phyloP scores from a whole-genome alignment of 2,329 filamentous ascomycete species.

The Sporothrix brasiliensis region DNA sequence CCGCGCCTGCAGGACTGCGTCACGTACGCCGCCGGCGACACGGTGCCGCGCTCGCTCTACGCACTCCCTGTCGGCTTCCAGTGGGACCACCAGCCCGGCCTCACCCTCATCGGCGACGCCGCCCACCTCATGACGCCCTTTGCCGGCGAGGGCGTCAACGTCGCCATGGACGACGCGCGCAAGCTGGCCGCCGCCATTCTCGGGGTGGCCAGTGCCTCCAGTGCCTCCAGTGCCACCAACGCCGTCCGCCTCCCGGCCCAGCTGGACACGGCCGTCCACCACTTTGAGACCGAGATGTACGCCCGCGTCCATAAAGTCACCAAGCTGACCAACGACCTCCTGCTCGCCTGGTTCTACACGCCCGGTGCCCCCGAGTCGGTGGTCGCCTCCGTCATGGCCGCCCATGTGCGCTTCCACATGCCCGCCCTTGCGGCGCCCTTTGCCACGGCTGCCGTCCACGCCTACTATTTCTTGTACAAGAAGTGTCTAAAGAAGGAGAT shows the following conservation, averaged over 20 bases:
- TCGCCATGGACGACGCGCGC: slow-evolving; percentile 58
- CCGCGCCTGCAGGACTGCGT: slow-evolving; percentile 49
- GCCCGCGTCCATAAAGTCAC: slow-evolving; percentile 42
- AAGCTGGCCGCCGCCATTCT: slow-evolving; percentile 52
- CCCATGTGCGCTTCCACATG: slow-evolving; percentile 38
- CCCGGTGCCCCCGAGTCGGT: slow-evolving; percentile 49
- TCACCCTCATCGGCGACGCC: slow-evolving; percentile 62
- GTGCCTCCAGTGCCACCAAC: no score
- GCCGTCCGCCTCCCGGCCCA: background rate
- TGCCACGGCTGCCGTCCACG: slow-evolving; percentile 22
- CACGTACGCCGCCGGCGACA: slow-evolving; percentile 46
- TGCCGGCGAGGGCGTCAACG: slow-evolving; percentile 63
- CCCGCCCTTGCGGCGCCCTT: slow-evolving; percentile 23
- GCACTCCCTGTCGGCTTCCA: slow-evolving; percentile 54
- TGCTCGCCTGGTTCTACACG: slow-evolving; percentile 53
- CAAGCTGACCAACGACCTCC: slow-evolving; percentile 41
- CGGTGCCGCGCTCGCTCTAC: slow-evolving; percentile 52
- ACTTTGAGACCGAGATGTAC: slow-evolving; percentile 48
- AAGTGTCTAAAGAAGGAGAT: slow-evolving; percentile 27
- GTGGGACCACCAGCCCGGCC: slow-evolving; percentile 53
- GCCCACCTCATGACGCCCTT: slow-evolving; percentile 63
- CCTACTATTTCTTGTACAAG: slow-evolving; percentile 28
- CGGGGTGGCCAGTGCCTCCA: slow-evolving; percentile 30
- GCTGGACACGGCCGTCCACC: slow-evolving; percentile 42
- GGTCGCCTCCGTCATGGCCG: slow-evolving; percentile 46